Conservation (phyloP, 2,329 filamentous ascomycete species). For the Bipolaris cookei region DNA sequence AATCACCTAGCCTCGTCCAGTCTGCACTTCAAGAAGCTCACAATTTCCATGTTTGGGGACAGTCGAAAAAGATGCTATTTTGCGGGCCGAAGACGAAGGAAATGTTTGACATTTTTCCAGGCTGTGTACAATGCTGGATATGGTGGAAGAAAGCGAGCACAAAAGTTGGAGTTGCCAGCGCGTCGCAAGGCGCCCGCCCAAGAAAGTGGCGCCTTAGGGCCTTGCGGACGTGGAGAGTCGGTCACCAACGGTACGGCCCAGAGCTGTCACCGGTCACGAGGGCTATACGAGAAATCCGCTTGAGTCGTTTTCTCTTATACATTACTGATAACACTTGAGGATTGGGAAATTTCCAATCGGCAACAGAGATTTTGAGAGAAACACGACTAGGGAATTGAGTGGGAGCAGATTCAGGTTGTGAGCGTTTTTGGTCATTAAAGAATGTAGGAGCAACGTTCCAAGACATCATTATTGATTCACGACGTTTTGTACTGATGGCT, state of each 20-base stretch:
- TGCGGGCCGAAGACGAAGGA: conserved; percentile 47
- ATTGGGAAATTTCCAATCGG: too few relatives aligned
- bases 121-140: background rate
- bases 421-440: background rate
- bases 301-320: too few relatives aligned
- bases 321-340: too few relatives aligned
- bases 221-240: background rate
- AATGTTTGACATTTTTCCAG: conserved; percentile 38
- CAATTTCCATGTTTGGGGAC: conserved; percentile 48
- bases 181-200: conserved; percentile 5
- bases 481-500: background rate
- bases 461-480: background rate
- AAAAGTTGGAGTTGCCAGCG: background rate
- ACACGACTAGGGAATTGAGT: too few relatives aligned
- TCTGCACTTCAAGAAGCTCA: conserved; percentile 16
- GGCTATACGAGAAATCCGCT: too few relatives aligned
- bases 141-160: background rate
- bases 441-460: background rate
- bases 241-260: background rate
- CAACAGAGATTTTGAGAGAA: too few relatives aligned
- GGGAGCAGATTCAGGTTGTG: too few relatives aligned
- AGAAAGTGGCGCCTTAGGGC: conserved; percentile 11
- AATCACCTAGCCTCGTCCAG: conserved; percentile 19
- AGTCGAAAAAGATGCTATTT: conserved; percentile 47
- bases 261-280: background rate